Evolutionary conservation across 768 basidiomycete genomes (phyloP).

Genomic region (Termitomyces sp.): DNA sequence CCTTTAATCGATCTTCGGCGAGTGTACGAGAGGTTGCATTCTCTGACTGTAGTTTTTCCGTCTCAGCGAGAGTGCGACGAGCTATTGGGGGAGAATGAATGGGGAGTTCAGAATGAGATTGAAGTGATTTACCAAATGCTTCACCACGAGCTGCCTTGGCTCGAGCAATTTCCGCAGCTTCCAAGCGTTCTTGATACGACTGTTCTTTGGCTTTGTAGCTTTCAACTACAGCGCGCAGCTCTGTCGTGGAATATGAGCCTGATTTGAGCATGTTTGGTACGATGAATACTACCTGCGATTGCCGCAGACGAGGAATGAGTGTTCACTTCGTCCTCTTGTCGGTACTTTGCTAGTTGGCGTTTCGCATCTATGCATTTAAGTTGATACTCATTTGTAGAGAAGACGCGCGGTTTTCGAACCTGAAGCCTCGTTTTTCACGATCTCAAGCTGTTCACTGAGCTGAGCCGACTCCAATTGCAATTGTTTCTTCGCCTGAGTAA

Average conservation of each 20-base stretch:
- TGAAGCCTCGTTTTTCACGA: conserved; percentile 51
- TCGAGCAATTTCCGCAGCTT: conserved; percentile 62
- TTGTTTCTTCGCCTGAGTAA: conserved; percentile 48
- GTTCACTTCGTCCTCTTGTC: conserved; percentile 61
- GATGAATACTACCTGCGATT: conserved; percentile 38
- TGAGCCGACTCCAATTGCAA: conserved; percentile 49
- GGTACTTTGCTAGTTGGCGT: conserved; percentile 49
- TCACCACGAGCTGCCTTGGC: conserved; percentile 63
- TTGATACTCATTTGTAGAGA: not conserved
- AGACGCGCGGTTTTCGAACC: conserved; percentile 31
- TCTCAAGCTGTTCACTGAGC: conserved; percentile 51
- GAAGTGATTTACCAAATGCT: conserved; percentile 40
- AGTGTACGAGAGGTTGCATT: conserved; percentile 46
- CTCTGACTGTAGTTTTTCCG: conserved; percentile 53
- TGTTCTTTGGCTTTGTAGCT: conserved; percentile 61
- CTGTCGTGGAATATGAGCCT: conserved; percentile 23
- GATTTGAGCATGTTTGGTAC: not conserved
- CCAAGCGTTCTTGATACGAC: conserved; percentile 51
- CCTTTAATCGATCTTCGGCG: conserved; percentile 40
- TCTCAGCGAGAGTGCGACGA: conserved; percentile 47
- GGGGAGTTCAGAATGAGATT: not conserved
- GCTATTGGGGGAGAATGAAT: conserved; percentile 1
- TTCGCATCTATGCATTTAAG: conserved; percentile 38
- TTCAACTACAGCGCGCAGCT: conserved; percentile 58
- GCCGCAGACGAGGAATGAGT: conserved; percentile 54